These are phyloP conservation scores for Cyberlindnera petersonii DNA, from an alignment of 805 yeast genomes.

Conservation along the genomic window DNA sequence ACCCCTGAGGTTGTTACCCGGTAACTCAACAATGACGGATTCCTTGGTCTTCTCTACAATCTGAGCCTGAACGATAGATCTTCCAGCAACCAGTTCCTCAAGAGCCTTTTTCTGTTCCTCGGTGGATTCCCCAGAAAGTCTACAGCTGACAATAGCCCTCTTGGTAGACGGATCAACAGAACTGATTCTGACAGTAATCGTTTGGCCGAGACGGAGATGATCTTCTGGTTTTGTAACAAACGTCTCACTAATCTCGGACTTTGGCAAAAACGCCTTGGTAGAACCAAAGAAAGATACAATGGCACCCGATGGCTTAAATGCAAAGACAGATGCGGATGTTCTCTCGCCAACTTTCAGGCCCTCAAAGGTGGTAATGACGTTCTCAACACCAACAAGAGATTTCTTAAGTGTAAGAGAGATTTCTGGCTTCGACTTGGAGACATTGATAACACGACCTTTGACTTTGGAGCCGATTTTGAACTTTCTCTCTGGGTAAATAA, in stretches of 20 bases:
- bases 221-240: constrained; percentile 75
- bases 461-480: constrained; percentile 82
- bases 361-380: constrained; percentile 40
- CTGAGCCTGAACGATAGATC: constrained; percentile 51
- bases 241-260: constrained; percentile 85
- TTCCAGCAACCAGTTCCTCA: constrained; percentile 52
- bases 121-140: constrained; percentile 52
- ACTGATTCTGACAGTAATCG: constrained; percentile 66
- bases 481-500: constrained; percentile 88
- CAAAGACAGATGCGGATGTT: constrained; percentile 71
- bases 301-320: constrained; percentile 73
- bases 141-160: constrained; percentile 69
- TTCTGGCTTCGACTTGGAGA: constrained; percentile 41
- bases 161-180: constrained; percentile 48
- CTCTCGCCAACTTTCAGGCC: constrained; percentile 51
- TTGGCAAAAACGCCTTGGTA: constrained; percentile 77
- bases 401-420: constrained; percentile 75
- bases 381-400: constrained; percentile 59
- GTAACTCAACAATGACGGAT: constrained; percentile 59
- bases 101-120: constrained; percentile 45
- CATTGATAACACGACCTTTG: constrained; percentile 64
- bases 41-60: constrained; percentile 77
- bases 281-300: constrained; percentile 79
- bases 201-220: constrained; percentile 78
- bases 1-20: constrained; percentile 51